These are phyloP conservation scores for Spergularia azorica DNA, from an alignment of 179 eudicot genomes.

Conservation along the genomic window DNA sequence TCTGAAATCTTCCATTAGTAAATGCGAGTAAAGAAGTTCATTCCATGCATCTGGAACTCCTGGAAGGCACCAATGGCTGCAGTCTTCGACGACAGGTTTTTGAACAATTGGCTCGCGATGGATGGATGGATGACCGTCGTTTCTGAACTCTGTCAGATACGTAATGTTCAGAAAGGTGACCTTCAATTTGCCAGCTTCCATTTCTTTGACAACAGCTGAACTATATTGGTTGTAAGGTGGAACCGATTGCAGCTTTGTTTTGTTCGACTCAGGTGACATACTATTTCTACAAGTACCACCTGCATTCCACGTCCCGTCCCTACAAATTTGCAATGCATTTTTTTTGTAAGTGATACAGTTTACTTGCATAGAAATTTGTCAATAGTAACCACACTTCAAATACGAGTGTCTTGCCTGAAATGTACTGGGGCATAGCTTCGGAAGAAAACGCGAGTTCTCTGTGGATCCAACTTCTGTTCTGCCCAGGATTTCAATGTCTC, in stretches of 20 bases:
- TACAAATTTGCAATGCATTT: slow-evolving; percentile 30
- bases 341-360: slow-evolving; percentile 18
- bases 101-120: slow-evolving; percentile 70
- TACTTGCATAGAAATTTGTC: not conserved
- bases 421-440: slow-evolving; percentile 84
- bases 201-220: slow-evolving; percentile 38
- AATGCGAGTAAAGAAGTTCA: slow-evolving; percentile 48
- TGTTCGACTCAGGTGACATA: slow-evolving; percentile 50
- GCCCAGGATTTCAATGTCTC: slow-evolving; percentile 65
- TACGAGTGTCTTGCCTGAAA: slow-evolving; percentile 47
- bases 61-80: slow-evolving; percentile 88
- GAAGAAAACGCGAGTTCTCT: slow-evolving; percentile 56
- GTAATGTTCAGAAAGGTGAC: slow-evolving; percentile 51
- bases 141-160: slow-evolving; percentile 59
- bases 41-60: slow-evolving; percentile 80
- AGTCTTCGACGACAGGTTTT: slow-evolving; percentile 50
- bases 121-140: slow-evolving; percentile 77
- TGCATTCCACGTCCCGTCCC: slow-evolving; percentile 68
- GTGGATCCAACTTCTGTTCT: slow-evolving; percentile 42
- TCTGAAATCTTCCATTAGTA: slow-evolving; percentile 43
- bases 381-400: slow-evolving; percentile 2
- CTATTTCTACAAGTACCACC: slow-evolving; percentile 65
- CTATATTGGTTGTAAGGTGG: slow-evolving; percentile 45
- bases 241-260: slow-evolving; percentile 37
- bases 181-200: slow-evolving; percentile 35